Evolutionary conservation across 192 early-diverging fungal genomes (phyloP), one percentile per base, ranked within the genome.

Genomic region (Phycomyces nitens): DNA sequence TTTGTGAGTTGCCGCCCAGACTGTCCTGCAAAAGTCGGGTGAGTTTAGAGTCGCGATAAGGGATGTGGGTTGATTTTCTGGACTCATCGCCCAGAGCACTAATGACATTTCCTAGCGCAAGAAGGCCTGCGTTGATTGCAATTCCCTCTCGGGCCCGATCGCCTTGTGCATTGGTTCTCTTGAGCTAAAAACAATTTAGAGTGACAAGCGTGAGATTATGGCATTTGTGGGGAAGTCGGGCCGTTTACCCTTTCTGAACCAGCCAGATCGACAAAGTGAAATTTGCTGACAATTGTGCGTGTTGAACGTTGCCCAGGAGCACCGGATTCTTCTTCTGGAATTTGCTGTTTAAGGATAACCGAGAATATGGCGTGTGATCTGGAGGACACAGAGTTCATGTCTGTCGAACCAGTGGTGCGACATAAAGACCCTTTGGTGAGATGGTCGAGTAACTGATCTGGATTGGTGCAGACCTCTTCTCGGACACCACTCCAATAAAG

Each of bases 211-310:
- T 34, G 29, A 34, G 29, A 34, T 34, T 5, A 34, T 34, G 29
- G 7, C 7, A 34, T 34, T 2, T 34, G 29, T 34, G 29, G 29
- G 29, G 44, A 3, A 47, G 15, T 12, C 7, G 20, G 24, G 22
- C 14, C 44, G 18, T 20, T 58, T 79, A 84, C 78, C 68, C 92
- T 79, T 80, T 99, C 96, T 15, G 94, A 96, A 22, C 97, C 97
- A 22, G 97, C 97, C 69, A 99, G 80, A 81, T 99, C 97, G 29
- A 99, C 97, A 84, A 99, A 99, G 65, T 97, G 90, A 65, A 99
- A 96, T 79, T 98, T 99, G 39, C 64, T 66, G n/a, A 60, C 44
- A 1, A 56, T 20, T 18, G 18, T 40, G 21, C 44, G 18, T 54
- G 29, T 38, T 18, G 29, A 22, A 3, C 5, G 18, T 14, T 44